Evolutionary conservation across 495 filamentous ascomycete species (phyloP), one percentile per base, ranked within the genome.

Genomic region (Penicillium odoratum): DNA sequence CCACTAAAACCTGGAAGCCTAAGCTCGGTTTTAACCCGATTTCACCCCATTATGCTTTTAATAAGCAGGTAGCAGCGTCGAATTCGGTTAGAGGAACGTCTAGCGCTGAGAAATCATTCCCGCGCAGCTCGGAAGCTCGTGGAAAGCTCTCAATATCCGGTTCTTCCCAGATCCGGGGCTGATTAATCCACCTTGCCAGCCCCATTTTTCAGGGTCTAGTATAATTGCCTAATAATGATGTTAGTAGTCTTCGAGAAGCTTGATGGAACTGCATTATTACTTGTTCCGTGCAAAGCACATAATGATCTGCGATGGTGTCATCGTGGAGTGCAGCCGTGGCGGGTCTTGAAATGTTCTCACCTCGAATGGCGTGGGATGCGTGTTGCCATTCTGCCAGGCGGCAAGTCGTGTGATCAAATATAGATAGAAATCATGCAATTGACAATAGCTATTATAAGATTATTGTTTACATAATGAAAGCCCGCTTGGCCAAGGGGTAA

Each of bases 221-320:
- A 29, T 31, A 8, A 26, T 31, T 30, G 46, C 28, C 46, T 48
- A 30, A 40, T 48, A 3, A 46, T 46, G 43, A 48, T 26, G 28
- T 48, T 48, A 48, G 46, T 9, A 29, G 5, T 30, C 3, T 48
- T 48, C 46, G 26, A 48, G 46, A 48, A 48, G 28, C 26, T 29
- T 30, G 26, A 30, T 48, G 46, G 28, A 48, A 48, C 28, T 31
- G 10, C 18, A 8, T 25, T 46, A 5, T 46, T 46, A 46, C 44
- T 18, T 18, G 40, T 26, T 46, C 44, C 21, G 31, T 40, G 15
- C 10, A 26, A 31, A 48, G 46, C 28, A 48, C 46, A 29, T 29
- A 26, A 48, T 48, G 46, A 48, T 48, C 46, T 48, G 28, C 28
- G 46, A 48, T 48, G 46, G 25, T 48, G 46, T 48, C 46, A 48